These are phyloP conservation scores for Violaceomyces palustris DNA, from an alignment of 1,284 basidiomycete genomes.

Conservation along the genomic window DNA sequence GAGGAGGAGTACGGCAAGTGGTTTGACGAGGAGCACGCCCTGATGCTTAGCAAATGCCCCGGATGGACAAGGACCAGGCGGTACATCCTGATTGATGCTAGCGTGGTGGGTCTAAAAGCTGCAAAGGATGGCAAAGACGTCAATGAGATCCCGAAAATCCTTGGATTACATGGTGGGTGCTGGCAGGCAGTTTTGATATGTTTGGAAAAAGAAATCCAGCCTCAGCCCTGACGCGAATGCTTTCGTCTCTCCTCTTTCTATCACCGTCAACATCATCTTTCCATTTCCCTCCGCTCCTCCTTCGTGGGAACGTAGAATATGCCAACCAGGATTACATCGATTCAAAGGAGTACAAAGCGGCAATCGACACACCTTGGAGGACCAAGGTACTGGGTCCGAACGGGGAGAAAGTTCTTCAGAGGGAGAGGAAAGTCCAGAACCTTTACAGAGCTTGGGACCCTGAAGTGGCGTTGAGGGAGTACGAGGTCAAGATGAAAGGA, in stretches of 20 bases:
- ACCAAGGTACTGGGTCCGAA: conserved; percentile 8
- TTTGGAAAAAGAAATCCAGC: no score
- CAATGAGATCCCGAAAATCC: conserved; percentile 8
- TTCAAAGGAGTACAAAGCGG: conserved; percentile 18
- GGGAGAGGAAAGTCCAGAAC: conserved; percentile 30
- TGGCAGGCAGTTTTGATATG: no score
- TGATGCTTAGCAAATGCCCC: conserved; percentile 19
- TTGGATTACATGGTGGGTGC: conserved; percentile 33
- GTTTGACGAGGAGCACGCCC: conserved; percentile 33
- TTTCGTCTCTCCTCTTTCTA: no score
- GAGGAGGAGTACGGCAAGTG: conserved; percentile 27
- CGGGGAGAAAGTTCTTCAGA: conserved; percentile 6
- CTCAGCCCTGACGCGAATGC: no score
- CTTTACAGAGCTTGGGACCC: conserved; percentile 41
- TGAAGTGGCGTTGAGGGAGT: no score
- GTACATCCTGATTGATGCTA: conserved; percentile 37
- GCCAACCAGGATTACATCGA: conserved; percentile 4
- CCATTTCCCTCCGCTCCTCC: not conserved
- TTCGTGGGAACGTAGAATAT: conserved; percentile 9
- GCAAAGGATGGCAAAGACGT: conserved; percentile 9
- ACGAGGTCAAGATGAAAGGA: no score
- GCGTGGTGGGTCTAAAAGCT: conserved; percentile 9
- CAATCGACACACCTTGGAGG: conserved; percentile 24
- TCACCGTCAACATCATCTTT: no score
- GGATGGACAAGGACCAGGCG: conserved; percentile 41